phyloP scores from a whole-genome alignment of 306 rosid species.

The Canavalia gladiata region DNA sequence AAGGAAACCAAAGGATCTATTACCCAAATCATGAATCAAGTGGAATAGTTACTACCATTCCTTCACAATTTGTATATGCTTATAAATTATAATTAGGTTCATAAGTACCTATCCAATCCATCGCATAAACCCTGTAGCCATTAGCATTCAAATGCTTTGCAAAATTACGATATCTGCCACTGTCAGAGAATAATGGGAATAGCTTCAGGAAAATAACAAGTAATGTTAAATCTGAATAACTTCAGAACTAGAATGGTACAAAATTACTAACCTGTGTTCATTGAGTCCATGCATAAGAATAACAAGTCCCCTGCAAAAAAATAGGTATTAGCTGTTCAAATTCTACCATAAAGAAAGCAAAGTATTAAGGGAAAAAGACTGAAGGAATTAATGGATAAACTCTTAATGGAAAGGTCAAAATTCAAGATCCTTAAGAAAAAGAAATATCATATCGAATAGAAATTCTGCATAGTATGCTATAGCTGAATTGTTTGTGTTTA shows the following conservation, averaged over 20 bases:
- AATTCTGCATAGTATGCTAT: conserved; percentile 10
- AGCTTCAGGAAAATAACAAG: conserved; percentile 39
- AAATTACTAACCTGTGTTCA: conserved; percentile 84
- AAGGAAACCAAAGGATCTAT: conserved; percentile 27
- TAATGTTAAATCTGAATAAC: conserved; percentile 17
- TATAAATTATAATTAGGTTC: conserved; percentile 4
- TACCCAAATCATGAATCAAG: conserved; percentile 30
- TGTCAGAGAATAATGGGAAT: conserved; percentile 51
- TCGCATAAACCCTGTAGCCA: conserved; percentile 89
- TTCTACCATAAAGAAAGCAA: conserved; percentile 27
- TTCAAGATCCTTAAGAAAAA: background rate
- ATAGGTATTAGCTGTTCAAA: conserved; percentile 29
- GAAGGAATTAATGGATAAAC: background rate
- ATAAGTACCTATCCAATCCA: conserved; percentile 97
- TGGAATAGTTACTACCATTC: conserved; percentile 2
- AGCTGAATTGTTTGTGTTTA: conserved; percentile 5
- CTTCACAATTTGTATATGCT: conserved; percentile 15
- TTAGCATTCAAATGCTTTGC: conserved; percentile 84
- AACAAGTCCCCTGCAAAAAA: conserved; percentile 82
- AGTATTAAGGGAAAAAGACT: background rate
- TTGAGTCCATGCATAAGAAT: conserved; percentile 91
- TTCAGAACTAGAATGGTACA: background rate
- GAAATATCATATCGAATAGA: conserved; percentile 11
- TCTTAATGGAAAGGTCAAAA: background rate
- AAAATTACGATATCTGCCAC: conserved; percentile 82